Evolutionary conservation across 2,329 filamentous ascomycete genomes (phyloP).

Genomic region (Hypoxylon rubiginosum): DNA sequence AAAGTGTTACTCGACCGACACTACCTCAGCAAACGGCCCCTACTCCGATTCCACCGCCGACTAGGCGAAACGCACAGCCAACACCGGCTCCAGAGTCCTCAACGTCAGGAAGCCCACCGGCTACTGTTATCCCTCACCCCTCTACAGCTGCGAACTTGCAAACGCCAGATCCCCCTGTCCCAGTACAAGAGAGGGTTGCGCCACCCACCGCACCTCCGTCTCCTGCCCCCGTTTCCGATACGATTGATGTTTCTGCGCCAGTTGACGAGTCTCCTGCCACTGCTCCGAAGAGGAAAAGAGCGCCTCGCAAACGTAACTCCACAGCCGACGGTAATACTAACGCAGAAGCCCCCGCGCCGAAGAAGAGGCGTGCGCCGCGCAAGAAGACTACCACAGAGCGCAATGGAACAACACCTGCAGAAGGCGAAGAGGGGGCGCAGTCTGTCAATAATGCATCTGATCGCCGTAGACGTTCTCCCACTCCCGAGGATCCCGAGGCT

Average conservation of each 20-base stretch:
- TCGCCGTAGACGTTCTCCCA: conserved; percentile 61
- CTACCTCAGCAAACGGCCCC: conserved; percentile 15
- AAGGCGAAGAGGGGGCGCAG: conserved; percentile 41
- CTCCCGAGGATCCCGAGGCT: conserved; percentile 74
- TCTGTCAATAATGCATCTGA: conserved; percentile 43
- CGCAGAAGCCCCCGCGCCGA: conserved; percentile 46
- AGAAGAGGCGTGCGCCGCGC: conserved; percentile 49
- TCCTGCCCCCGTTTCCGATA: conserved; percentile 34
- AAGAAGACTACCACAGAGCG: conserved; percentile 43
- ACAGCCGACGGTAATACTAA: conserved; percentile 24
- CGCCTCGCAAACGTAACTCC: conserved; percentile 48
- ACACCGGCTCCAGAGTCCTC: conserved; percentile 32
- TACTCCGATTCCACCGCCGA: conserved; percentile 6
- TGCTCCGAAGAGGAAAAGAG: conserved; percentile 41
- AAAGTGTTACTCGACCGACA: conserved; percentile 9
- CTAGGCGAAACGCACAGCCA: conserved; percentile 12
- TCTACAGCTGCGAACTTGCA: conserved; percentile 4
- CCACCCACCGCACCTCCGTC: conserved; percentile 43
- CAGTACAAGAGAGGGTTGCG: conserved; percentile 21
- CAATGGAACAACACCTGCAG: conserved; percentile 31
- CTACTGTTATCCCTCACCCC: conserved; percentile 4
- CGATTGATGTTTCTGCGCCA: conserved; percentile 31
- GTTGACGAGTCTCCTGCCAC: conserved; percentile 32
- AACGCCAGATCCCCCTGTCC: conserved; percentile 26
- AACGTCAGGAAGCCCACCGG: conserved; percentile 18